Evolutionary conservation across 1,284 basidiomycete genomes (phyloP), one percentile per base, ranked within the genome.

Genomic region (Takashimella tepidaria): DNA sequence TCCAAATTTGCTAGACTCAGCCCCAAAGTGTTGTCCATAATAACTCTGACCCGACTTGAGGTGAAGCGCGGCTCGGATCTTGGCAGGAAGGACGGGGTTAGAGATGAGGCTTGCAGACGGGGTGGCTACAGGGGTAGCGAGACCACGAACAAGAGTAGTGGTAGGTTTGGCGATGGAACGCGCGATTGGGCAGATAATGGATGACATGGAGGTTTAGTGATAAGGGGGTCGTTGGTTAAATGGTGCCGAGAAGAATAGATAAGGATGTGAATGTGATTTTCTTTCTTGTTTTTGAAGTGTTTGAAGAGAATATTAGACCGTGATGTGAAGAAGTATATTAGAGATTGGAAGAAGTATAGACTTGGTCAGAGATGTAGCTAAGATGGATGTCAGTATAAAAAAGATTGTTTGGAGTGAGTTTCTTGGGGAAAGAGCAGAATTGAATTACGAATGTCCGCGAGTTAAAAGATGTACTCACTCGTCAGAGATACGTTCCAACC

Each of bases 31-130:
- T 49, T 83, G 82, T 41, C 96, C 95, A 53, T 80, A 71, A 81
- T 96, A 98, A 12, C 86, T 87, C 76, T 98, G 86, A 41, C 95
- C 95, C 5, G 90, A 86, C 78, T 96, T 95, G 56, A 98, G 82
- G 76, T 97, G 92, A 20, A 99, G 81, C 1, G 86, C 82, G 5
- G 95, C 96, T 20, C 92, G 92, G 23, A 84, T 64, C 57, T 72
- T 69, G 27, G 71, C 63, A 6, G 73, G 70, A 19, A 75, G 58
- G 45, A 73, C 66, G 13, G 68, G 70, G 41, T 66, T 67, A 49
- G 60, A 60, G 13, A 70, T 16, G 31, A 37, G 31, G 8, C 10
- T 16, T 16, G 49, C 4, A 37, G 31, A 8, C 37, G 49, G 45
- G 19, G 56, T 48, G 19, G 50, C 25, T 8, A 57, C 50, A 22